phyloP scores from a whole-genome alignment of 257 asterid genomes.

The Przewalskia tangutica region DNA sequence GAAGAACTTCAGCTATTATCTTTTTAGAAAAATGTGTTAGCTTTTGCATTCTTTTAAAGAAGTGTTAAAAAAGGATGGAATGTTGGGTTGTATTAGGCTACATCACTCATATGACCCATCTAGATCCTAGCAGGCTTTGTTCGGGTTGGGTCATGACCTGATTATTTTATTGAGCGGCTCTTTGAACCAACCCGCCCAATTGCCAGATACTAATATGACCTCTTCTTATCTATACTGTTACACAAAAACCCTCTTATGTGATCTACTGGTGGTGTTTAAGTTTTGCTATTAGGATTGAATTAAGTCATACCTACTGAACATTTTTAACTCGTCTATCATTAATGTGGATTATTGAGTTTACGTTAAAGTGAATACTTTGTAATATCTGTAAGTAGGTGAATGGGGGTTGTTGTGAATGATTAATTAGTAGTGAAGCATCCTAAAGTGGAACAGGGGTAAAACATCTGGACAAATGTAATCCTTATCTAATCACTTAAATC shows the following conservation, averaged over 20 bases:
- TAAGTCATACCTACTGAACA: background rate
- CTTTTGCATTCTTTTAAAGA: background rate
- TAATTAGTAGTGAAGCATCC: background rate
- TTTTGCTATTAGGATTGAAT: background rate
- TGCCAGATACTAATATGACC: conserved; percentile 26
- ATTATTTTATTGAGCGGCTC: background rate
- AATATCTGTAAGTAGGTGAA: background rate
- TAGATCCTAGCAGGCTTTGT: background rate
- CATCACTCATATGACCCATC: background rate
- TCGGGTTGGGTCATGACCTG: background rate
- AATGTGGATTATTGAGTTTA: background rate
- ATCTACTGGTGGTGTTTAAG: background rate
- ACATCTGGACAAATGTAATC: background rate
- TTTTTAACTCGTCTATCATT: background rate
- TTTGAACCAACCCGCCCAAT: background rate
- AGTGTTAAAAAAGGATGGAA: background rate
- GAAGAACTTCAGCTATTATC: background rate
- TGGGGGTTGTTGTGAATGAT: background rate
- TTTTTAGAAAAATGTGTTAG: background rate
- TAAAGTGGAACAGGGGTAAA: background rate
- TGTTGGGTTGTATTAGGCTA: background rate
- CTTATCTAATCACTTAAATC: background rate
- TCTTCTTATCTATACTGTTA: conserved; percentile 8
- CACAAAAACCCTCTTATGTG: background rate
- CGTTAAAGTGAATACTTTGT: background rate